Evolutionary conservation across 1,284 basidiomycete species (phyloP).

Genomic region (Cutaneotrichosporon arboriforme): DNA sequence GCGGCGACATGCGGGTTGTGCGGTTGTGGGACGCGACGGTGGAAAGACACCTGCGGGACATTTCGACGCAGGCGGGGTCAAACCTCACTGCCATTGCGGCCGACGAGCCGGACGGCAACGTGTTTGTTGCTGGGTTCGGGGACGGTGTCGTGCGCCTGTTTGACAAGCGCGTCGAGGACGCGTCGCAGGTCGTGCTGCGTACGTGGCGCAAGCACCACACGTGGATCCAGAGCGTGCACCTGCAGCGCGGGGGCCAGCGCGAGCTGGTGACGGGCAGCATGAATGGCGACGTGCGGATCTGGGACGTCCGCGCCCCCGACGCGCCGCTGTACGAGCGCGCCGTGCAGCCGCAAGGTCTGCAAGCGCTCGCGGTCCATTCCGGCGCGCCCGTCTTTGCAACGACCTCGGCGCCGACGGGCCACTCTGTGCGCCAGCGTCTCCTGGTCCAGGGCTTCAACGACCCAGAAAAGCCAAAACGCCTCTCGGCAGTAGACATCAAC

Average conservation of each 20-base stretch:
- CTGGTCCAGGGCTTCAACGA: slow-evolving; percentile 44
- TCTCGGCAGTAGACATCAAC: slow-evolving; percentile 36
- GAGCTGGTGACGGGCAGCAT: slow-evolving; percentile 89
- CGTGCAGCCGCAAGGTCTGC: slow-evolving; percentile 65
- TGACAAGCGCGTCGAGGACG: slow-evolving; percentile 79
- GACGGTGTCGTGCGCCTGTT: slow-evolving; percentile 88
- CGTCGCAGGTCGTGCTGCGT: slow-evolving; percentile 70
- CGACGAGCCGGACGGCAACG: slow-evolving; percentile 66
- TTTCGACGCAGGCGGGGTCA: slow-evolving; percentile 83
- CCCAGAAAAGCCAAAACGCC: slow-evolving; percentile 30
- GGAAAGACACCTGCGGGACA: slow-evolving; percentile 66
- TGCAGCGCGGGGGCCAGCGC: slow-evolving; percentile 66
- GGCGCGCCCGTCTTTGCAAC: slow-evolving; percentile 78
- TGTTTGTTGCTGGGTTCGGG: slow-evolving; percentile 86
- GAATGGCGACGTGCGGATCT: slow-evolving; percentile 84
- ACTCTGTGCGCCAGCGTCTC: slow-evolving; percentile 37
- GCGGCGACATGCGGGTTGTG: slow-evolving; percentile 84
- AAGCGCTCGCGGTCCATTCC: slow-evolving; percentile 81
- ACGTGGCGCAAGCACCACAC: slow-evolving; percentile 76
- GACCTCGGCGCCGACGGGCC: slow-evolving; percentile 46
- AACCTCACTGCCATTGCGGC: slow-evolving; percentile 81
- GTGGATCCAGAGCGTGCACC: slow-evolving; percentile 87
- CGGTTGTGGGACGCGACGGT: slow-evolving; percentile 93
- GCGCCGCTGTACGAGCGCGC: slow-evolving; percentile 62
- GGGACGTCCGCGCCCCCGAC: slow-evolving; percentile 76